These are phyloP conservation scores for Diaporthe sp. DNA, from an alignment of 2,329 filamentous ascomycete species.

Conservation along the genomic window DNA sequence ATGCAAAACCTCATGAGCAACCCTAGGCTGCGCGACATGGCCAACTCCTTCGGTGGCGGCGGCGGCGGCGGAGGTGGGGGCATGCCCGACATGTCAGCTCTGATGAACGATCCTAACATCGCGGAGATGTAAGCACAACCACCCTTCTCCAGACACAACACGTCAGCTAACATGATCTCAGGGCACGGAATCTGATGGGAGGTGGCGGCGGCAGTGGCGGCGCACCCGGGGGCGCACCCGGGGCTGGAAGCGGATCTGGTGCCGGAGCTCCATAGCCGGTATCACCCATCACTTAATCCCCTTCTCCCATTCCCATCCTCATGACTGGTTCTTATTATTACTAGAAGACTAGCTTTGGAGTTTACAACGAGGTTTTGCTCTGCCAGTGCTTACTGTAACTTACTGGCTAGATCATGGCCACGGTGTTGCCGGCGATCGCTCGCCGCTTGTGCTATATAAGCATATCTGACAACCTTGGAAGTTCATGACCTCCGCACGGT, in stretches of 20 bases:
- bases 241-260: slow-evolving; percentile 37
- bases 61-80: slow-evolving; percentile 68
- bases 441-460: slow-evolving; percentile 6
- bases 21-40: slow-evolving; percentile 89
- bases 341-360: slow-evolving; percentile 22
- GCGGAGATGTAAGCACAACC: slow-evolving; percentile 85
- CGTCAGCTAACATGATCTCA: slow-evolving; percentile 35
- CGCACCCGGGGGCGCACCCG: slow-evolving; percentile 39
- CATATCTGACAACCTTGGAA: not conserved
- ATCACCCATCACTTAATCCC: not conserved
- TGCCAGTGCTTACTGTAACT: slow-evolving; percentile 13
- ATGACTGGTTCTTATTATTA: not conserved
- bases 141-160: not conserved
- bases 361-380: slow-evolving; percentile 3
- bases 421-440: not conserved
- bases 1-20: slow-evolving; percentile 96
- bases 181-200: slow-evolving; percentile 51
- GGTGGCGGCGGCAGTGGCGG: slow-evolving; percentile 46
- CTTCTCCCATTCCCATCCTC: not conserved
- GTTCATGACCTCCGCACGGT: not conserved
- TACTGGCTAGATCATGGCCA: slow-evolving; percentile 4
- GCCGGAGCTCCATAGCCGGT: slow-evolving; percentile 17
- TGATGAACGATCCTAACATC: slow-evolving; percentile 95
- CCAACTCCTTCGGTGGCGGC: slow-evolving; percentile 72
- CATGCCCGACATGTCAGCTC: slow-evolving; percentile 86